Evolutionary conservation across 1,139 yeast species (phyloP), one percentile per base, ranked within the genome.

Genomic region (Scheffersomyces segobiensis): DNA sequence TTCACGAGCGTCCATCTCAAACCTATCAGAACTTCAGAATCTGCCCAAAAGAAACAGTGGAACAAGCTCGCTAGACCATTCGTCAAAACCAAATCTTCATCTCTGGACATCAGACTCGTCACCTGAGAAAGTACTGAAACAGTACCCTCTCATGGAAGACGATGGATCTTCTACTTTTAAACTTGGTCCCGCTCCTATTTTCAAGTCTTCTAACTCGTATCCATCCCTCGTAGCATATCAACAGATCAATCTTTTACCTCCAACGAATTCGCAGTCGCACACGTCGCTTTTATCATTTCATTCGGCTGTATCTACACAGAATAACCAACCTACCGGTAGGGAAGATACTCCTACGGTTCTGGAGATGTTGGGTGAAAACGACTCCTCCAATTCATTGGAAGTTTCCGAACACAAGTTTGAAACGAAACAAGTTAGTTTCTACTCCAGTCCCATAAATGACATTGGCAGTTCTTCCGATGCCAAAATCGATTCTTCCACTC

Each of bases 351-450:
- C 50, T 10, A 26, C 20, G 17, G 21, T 48, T 17, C 19, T 48
- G 50, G 50, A 48, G 17, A 24, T 20, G 26, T 5, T 49, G 22
- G 48, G 46, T 20, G 52, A 53, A 21, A 62, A 63, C 24, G 66
- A 64, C 12, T 66, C 70, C 3, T 57, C 54, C 51, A 50, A 60
- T 5, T 67, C 70, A 0, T 56, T 65, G 10, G 63, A 62, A 1
- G 61, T 61, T n/a, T 64, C 64, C 24, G 64, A 59, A 32, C 55
- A 54, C 32, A 61, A 64, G 48, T 65, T 65, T 53, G 65, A 67
- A 49, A 61, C 66, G 5, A 70, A 67, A 53, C 66, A 56, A 55
- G 71, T 66, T 17, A 57, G 59, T 39, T 69, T 68, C 54, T 62
- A 64, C 17, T 21, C 50, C 24, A 48, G 50, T 21, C 50, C 50